Evolutionary conservation across 306 rosid genomes (phyloP), one percentile per base, ranked within the genome.

Genomic region (Vigna radiata): DNA sequence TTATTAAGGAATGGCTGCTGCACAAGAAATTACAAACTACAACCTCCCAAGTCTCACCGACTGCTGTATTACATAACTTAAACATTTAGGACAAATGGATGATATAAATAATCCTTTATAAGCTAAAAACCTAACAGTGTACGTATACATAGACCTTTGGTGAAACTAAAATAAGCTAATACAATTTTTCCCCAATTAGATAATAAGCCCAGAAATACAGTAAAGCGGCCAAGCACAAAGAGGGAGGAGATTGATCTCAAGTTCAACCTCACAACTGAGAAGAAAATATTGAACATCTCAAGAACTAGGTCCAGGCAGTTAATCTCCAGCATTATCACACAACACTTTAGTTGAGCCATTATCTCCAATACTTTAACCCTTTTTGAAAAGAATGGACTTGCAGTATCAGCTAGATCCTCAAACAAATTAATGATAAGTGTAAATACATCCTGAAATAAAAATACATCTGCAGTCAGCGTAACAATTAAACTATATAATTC

Each of bases 281-380:
- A 95, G 79, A 95, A 88, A 63, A 73, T 79, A 50, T 76, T 89
- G 83, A 92, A 90, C 97, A 89, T 89, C 79, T 90, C 91, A 0
- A 86, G 55, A 78, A 92, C 90, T 76, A 95, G 83, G 85, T 89
- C 92, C 36, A 76, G 21, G 86, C 94, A 79, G 68, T 86, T 86
- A 79, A 88, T 83, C 82, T 95, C 99, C 84, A 95, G 85, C 99
- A 95, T 80, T 81, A 92, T 83, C 82, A 95, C 89, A 62, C 85
- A 90, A 55, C 97, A 95, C 84, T 88, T 89, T 53, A 91, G 85
- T 70, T 85, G 87, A 43, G 97, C 88, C 75, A 95, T 86, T 1
- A 85, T 92, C 84, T 92, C 97, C 82, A 92, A 82, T 79, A 91
- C 85, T 86, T 95, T 92, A 75, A 85, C 93, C 89, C 98, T 87